phyloP scores from a whole-genome alignment of 306 rosid genomes.

The Dicorynia guianensis region DNA sequence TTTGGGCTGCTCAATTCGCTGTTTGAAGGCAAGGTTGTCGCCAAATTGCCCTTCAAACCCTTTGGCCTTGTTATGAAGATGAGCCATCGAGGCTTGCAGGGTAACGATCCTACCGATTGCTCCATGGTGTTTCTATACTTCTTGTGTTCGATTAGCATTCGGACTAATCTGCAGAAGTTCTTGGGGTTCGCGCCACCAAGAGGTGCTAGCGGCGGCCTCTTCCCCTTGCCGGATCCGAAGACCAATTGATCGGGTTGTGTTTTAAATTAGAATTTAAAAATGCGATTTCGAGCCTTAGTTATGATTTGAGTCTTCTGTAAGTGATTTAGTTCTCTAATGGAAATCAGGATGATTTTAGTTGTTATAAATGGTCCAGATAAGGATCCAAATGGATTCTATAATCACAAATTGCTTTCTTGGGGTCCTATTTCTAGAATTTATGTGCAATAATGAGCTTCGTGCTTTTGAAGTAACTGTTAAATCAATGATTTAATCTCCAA shows the following conservation, averaged over 20 bases:
- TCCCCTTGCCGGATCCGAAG: conserved; percentile 97
- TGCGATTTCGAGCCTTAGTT: conserved; percentile 37
- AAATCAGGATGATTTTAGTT: conserved; percentile 36
- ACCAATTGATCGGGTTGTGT: conserved; percentile 64
- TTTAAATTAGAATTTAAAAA: conserved; percentile 17
- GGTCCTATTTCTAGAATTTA: not conserved
- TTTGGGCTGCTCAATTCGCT: conserved; percentile 90
- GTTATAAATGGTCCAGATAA: conserved; percentile 36
- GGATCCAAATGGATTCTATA: conserved; percentile 34
- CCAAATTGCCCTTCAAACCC: conserved; percentile 85
- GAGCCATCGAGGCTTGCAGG: conserved; percentile 95
- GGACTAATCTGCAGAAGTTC: conserved; percentile 95
- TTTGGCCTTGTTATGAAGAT: conserved; percentile 88
- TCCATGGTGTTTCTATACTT: conserved; percentile 97
- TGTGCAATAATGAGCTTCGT: conserved; percentile 33
- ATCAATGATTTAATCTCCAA: too few relatives aligned
- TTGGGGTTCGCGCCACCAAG: conserved; percentile 95
- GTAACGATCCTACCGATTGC: conserved; percentile 88
- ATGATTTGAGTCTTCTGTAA: conserved; percentile 31
- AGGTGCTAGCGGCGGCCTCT: conserved; percentile 82
- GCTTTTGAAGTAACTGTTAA: not conserved
- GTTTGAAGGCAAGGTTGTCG: conserved; percentile 91
- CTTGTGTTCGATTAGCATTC: conserved; percentile 91
- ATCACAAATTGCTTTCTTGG: conserved; percentile 26
- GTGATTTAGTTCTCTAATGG: conserved; percentile 38